Evolutionary conservation across 2,329 filamentous ascomycete genomes (phyloP).

Genomic region (Shiraia bambusicola): DNA sequence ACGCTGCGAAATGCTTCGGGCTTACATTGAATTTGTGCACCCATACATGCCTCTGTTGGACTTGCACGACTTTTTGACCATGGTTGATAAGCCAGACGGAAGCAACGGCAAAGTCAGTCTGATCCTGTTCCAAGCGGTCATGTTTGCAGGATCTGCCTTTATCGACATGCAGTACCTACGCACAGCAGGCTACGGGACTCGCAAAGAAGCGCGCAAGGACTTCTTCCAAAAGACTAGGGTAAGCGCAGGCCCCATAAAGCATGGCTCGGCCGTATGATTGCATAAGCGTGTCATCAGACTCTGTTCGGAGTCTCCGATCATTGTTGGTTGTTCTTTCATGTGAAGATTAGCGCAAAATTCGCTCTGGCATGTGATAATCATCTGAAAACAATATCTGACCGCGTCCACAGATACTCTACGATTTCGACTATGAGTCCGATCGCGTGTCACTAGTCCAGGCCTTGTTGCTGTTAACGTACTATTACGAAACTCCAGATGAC

Average conservation of each 20-base stretch:
- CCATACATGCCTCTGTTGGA: slow-evolving; percentile 90
- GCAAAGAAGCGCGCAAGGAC: slow-evolving; percentile 80
- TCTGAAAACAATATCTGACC: slow-evolving; percentile 12
- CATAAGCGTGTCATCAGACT: slow-evolving; percentile 13
- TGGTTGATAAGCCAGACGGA: slow-evolving; percentile 68
- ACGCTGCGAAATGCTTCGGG: slow-evolving; percentile 77
- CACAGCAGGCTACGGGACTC: slow-evolving; percentile 72
- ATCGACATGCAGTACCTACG: slow-evolving; percentile 77
- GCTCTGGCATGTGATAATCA: background rate
- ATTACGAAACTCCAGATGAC: slow-evolving; percentile 95
- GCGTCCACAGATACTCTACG: slow-evolving; percentile 70
- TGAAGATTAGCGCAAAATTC: slow-evolving; percentile 10
- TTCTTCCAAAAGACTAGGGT: slow-evolving; percentile 89
- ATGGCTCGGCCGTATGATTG: slow-evolving; percentile 2
- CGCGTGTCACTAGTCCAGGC: slow-evolving; percentile 86
- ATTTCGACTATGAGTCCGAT: slow-evolving; percentile 93
- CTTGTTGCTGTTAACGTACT: slow-evolving; percentile 90
- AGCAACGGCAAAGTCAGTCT: slow-evolving; percentile 73
- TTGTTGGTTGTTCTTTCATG: slow-evolving; percentile 12
- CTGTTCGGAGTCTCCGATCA: slow-evolving; percentile 9
- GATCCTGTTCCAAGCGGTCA: slow-evolving; percentile 87
- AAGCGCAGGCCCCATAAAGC: slow-evolving; percentile 42
- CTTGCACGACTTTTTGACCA: slow-evolving; percentile 60
- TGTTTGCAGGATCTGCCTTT: slow-evolving; percentile 90
- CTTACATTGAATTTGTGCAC: slow-evolving; percentile 86